Evolutionary conservation across 2,329 filamentous ascomycete species (phyloP), one percentile per base, ranked within the genome.

Genomic region (Pestalotiopsis sp.): DNA sequence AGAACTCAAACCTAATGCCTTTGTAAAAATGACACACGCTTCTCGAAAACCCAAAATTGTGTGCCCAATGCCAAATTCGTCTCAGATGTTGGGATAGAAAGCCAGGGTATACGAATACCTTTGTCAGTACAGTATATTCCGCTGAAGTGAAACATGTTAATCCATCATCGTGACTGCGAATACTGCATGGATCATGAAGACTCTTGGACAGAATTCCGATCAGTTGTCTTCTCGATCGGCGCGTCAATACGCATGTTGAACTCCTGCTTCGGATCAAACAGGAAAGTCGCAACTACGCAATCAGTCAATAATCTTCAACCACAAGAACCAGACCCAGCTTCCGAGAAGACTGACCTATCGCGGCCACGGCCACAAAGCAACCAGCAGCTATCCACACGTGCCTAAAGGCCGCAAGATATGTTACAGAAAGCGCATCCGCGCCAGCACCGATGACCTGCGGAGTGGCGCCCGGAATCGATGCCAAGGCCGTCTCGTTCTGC

Each of bases 181-280:
- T 3, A 17, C 17, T n/a, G 7, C 14, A 3, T 17, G 14, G 20
- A n/a, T n/a, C 17, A 52, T n/a, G 6, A 7, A n/a, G 9, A 17
- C 14, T 20, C 14, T 20, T 52, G 17, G 45, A 65, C 71, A 72
- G 13, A 72, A 68, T 27, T 73, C 72, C 58, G 77, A 72, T 45
- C 77, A 75, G 45, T 6, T 23, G 4, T 2, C 65, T 79, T 78
- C 70, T 81, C 80, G 3, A 78, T 73, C 1, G 80, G 80, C 20
- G 76, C 76, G 68, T 82, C 80, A 40, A 81, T 79, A 45, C 75
- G 76, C 71, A 76, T 80, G 68, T 79, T 81, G 70, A 81, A 80
- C 58, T 81, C 79, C 65, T 77, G 75, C 20, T 70, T 74, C 1
- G 76, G 78, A 61, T 82, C 79, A 12, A 77, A 69, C 6, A 82